phyloP scores from a whole-genome alignment of 164 flowering plant species.

The Santalum album region DNA sequence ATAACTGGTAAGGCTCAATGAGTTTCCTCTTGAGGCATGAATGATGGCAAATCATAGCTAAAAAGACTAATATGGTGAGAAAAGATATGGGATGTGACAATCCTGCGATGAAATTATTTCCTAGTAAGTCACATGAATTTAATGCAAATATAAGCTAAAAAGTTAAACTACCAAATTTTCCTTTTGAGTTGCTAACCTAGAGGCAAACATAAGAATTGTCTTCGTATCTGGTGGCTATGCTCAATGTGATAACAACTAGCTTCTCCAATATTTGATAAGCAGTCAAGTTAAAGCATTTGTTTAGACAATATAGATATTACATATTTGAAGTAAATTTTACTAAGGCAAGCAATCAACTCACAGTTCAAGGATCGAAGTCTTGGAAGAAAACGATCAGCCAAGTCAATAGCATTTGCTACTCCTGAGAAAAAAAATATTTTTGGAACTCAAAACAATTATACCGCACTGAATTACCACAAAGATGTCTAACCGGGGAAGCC shows the following conservation, averaged over 20 bases:
- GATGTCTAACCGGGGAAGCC: background rate
- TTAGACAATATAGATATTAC: too few species aligned
- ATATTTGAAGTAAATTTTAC: background rate
- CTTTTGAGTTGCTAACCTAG: background rate
- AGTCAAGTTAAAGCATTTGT: too few species aligned
- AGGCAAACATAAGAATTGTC: background rate
- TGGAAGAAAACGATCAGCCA: slow-evolving; percentile 95
- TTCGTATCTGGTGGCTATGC: background rate
- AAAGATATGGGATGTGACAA: too few species aligned
- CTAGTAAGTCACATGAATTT: too few species aligned
- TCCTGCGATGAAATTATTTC: too few species aligned
- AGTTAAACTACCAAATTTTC: too few species aligned
- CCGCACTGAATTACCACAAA: background rate
- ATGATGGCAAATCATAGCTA: too few species aligned
- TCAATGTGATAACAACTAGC: too few species aligned
- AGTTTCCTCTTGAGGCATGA: too few species aligned
- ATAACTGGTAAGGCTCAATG: too few species aligned
- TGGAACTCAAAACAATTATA: slow-evolving; percentile 1
- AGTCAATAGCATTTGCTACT: slow-evolving; percentile 90
- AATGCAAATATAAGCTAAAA: too few species aligned
- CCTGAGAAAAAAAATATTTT: slow-evolving; percentile 39
- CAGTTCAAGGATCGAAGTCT: slow-evolving; percentile 83
- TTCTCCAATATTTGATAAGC: background rate
- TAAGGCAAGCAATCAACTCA: slow-evolving; percentile 28
- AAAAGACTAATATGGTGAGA: too few species aligned